Base-by-base conservation (phyloP, 768 basidiomycete genomes). In the Tubosaeta sp. region DNA sequence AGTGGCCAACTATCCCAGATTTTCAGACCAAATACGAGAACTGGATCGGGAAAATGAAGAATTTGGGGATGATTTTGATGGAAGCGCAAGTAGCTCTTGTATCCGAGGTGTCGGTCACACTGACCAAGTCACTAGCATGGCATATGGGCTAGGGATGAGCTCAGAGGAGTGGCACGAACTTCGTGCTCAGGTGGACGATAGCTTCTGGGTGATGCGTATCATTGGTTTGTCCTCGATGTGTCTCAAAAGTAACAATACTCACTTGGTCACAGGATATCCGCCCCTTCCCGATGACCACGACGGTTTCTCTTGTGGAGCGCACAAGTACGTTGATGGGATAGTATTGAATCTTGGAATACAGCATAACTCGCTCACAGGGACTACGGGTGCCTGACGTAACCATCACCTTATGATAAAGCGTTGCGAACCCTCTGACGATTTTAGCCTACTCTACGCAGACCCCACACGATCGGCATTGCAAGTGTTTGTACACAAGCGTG, bases 41-140 rank as follows among this genome's bases (percentile, higher is more conserved):
- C 6, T 95, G 92, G 91, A 72, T 87, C 3, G 79, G 81, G 59
- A 93, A 87, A 75, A 95, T 95, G 94, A 86, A 88, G 66, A 69
- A 58, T 3, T 71, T 95, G 3, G 94, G 94, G 3, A 59, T 88
- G 64, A 76, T 87, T 10, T 76, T 94, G 14, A 94, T 94, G 89
- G 80, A 87, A 69, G 94, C 89, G 87, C 87, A 63, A 60, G 87
- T 71, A 39, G 24, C 21, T 25, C 2, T 27, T 6, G 25, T 46
- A 30, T 41, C n/a, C 16, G 13, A 38, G 29, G 18, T 13, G 5
- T 39, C 19, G 27, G 14, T 21, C 40, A 38, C 31, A 21, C 39
- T 54, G 36, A 52, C 44, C 6, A 21, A 16, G 10, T 43, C 29
- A 32, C 32, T 48, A 93, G 90, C 21, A 94, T 94, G 88, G 83